Percentiles rank a stretch among this genome's conserved stretches.
Evolutionary conservation across 164 flowering plant genomes (phyloP).

Genomic region (Nymphaea thermarum): DNA sequence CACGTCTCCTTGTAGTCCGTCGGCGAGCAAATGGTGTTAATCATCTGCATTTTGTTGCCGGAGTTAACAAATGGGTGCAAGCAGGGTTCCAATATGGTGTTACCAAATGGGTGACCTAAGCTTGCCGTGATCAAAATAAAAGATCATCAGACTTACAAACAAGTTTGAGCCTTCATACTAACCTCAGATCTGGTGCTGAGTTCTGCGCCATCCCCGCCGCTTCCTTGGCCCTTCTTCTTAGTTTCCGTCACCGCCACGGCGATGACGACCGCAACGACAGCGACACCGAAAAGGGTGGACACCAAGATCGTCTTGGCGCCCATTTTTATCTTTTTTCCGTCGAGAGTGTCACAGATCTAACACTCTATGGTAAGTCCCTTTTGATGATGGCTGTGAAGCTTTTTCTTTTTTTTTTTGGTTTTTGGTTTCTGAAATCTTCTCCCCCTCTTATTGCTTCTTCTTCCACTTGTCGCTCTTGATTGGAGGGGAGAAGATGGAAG

Average conservation of each 20-base stretch:
- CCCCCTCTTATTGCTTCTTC: too few relatives aligned
- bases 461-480: too few relatives aligned
- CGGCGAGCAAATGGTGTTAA: conserved; percentile 26
- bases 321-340: too few relatives aligned
- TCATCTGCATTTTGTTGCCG: conserved; percentile 11
- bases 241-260: conserved; percentile 15
- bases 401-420: too few relatives aligned
- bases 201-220: background rate
- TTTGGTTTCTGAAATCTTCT: too few relatives aligned
- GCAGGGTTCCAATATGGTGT: background rate
- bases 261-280: conserved; percentile 28
- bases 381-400: too few relatives aligned
- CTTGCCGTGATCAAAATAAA: too few relatives aligned
- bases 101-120: background rate
- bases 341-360: too few relatives aligned
- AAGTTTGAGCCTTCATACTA: background rate
- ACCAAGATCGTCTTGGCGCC: too few relatives aligned
- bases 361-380: too few relatives aligned
- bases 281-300: conserved; percentile 17
- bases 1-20: conserved; percentile 37
- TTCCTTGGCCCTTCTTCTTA: background rate
- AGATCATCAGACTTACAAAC: background rate
- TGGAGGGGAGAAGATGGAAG: too few relatives aligned
- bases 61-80: background rate
- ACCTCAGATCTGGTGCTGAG: background rate